Base-by-base conservation (phyloP, 2,329 filamentous ascomycete genomes). In the Nigrospora osmanthi region DNA sequence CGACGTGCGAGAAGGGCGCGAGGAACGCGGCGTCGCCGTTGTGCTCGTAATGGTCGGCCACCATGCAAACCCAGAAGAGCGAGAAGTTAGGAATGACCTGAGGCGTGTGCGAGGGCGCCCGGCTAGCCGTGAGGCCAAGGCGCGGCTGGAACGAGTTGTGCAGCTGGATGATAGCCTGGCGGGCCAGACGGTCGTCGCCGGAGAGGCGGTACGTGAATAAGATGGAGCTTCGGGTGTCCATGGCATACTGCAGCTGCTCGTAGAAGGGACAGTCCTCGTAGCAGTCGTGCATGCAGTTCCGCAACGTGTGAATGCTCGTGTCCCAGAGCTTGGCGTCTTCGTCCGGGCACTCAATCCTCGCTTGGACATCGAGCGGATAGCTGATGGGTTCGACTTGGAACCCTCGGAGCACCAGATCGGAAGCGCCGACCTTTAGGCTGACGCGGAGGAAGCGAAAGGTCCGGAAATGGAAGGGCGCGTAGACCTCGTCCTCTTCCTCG, bases 61-160 rank as follows among this genome's bases (percentile, higher is more conserved):
- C 52, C 44, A 58, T 57, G 12, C 60, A 51, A 11, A 66, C 54
- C 64, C 63, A 67, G 51, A 59, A 67, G 0, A 67, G 57, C 1
- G 64, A 60, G 44, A 67, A 68, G 12, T 55, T 54, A 14, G 62
- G 58, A 40, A 67, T 67, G 37, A 65, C 54, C 42, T 66, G 62
- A 3, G 56, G 56, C 1, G 57, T 54, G 38, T 66, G 63, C 0
- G 63, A 63, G 5, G 65, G 65, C 35, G 60, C 58, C 2, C 64
- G 61, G 12, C 59, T 63, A 40, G 60, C 58, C 0, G 61, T 62
- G 5, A 67, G 56, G 1, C 64, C 64, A 39, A 57, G 19, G 19
- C 54, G 19, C 17, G 51, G 40, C 9, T 44, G 42, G 12, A 52
- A 45, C 0, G 57, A 56, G 11, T 53, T 47, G 13, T 55, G 52